Percentiles rank a stretch among this genome's conserved stretches.
phyloP scores from a whole-genome alignment of 148 eudicot genomes.

The Camellia japonica region DNA sequence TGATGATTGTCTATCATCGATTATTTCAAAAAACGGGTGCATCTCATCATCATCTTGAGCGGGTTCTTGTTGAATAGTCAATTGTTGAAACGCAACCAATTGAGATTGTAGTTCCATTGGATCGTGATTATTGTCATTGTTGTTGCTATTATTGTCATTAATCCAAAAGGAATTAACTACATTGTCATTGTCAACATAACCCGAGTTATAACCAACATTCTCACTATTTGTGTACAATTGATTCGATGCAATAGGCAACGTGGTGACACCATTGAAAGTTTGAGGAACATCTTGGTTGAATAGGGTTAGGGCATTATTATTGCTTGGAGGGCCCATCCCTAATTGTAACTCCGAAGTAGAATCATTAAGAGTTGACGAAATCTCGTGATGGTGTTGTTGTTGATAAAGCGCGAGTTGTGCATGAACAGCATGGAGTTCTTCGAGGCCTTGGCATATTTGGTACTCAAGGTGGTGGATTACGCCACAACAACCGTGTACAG shows the following conservation, averaged over 20 bases:
- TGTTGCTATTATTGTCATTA: constrained; percentile 14
- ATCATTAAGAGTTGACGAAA: constrained; percentile 25
- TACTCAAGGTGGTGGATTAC: constrained; percentile 30
- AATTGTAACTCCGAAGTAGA: constrained; percentile 41
- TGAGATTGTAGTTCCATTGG: constrained; percentile 40
- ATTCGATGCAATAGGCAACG: constrained; percentile 35
- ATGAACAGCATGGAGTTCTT: constrained; percentile 47
- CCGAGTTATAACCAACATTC: constrained; percentile 29
- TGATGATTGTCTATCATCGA: constrained; percentile 73
- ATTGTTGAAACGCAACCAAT: constrained; percentile 9
- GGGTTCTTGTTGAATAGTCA: constrained; percentile 35
- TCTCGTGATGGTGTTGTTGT: constrained; percentile 34
- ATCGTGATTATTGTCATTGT: constrained; percentile 9
- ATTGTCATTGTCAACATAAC: constrained; percentile 48
- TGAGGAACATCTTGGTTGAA: constrained; percentile 21
- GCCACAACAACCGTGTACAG: constrained; percentile 56
- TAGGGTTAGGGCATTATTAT: constrained; percentile 2
- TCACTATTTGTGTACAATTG: constrained; percentile 38
- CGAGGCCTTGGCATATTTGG: constrained; percentile 36
- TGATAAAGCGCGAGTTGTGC: constrained; percentile 36
- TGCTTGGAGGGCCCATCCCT: no score
- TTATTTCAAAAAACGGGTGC: constrained; percentile 56
- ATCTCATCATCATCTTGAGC: constrained; percentile 57
- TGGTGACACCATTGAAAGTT: background rate
- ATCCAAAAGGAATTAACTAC: constrained; percentile 42